Evolutionary conservation across 2,329 filamentous ascomycete genomes (phyloP), one percentile per base, ranked within the genome.

Genomic region (Pestalotiopsis sp.): DNA sequence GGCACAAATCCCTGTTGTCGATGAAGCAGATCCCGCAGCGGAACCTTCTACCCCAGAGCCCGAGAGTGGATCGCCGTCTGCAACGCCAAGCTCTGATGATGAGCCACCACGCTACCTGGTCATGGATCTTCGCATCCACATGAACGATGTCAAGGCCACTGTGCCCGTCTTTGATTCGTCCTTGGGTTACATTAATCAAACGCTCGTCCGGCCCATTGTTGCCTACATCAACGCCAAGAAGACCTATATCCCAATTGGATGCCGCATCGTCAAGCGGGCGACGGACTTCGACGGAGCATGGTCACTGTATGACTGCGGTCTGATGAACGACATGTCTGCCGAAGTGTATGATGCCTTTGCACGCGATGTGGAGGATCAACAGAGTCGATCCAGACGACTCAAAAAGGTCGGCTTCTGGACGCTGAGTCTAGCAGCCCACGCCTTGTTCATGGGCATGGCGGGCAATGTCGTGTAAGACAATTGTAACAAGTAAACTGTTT

Each of bases 321-420:
- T 99, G 66, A 94, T 98, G 91, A 93, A 97, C 76, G 96, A 99
- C 80, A 84, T 97, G 70, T 95, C 93, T 6, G 93, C 92, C 72
- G 96, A 98, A 87, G 94, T 94, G 66, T 99, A 99, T 79, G 90
- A 95, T 75, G 96, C 96, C 0, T 98, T 99, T 81, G 94, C 94
- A 49, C 90, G 90, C 71, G 94, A 98, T 79, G 94, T 99, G 40
- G 91, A 94, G 71, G 92, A 98, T 80, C 92, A 96, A 75, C 92
- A 97, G 79, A 93, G 92, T 73, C 90, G 94, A 66, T 92, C 94
- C 73, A 87, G 95, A 65, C 88, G 96, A 59, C 92, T 99, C 78
- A 97, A 95, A 80, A 97, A 98, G 82, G 96, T 97, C 36, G 96
- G 96, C 40, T 91, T 98, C 75, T 99, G 96, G 96, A 97, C 94